phyloP scores from a whole-genome alignment of 495 filamentous ascomycete species.

The Parmelia sp. region DNA sequence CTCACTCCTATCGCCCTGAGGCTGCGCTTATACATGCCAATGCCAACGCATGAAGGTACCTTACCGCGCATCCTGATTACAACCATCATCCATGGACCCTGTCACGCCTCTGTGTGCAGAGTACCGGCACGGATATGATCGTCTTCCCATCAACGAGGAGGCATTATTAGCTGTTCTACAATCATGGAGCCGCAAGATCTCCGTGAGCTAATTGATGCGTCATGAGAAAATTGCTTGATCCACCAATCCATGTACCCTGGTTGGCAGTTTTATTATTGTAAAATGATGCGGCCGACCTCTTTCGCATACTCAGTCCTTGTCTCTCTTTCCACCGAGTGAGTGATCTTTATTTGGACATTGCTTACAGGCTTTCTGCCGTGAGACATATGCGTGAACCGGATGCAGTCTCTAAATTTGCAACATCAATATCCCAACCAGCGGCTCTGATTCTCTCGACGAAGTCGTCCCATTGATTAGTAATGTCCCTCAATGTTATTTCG shows the following conservation, averaged over 20 bases:
- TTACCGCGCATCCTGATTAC: slow-evolving; percentile 1
- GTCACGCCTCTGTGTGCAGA: no score
- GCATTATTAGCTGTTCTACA: neutral
- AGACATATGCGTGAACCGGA: slow-evolving; percentile 24
- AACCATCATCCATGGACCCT: neutral
- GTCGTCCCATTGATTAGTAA: slow-evolving; percentile 35
- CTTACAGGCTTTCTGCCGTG: slow-evolving; percentile 5
- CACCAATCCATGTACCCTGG: neutral
- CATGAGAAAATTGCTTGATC: neutral
- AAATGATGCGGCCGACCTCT: neutral
- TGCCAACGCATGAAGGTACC: slow-evolving; percentile 14
- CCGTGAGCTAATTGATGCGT: neutral
- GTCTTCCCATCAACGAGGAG: neutral
- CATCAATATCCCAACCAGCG: slow-evolving; percentile 56
- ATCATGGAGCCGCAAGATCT: slow-evolving; percentile 8
- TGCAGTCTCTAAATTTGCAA: slow-evolving; percentile 53
- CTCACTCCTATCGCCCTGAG: neutral
- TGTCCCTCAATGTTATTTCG: slow-evolving; percentile 34
- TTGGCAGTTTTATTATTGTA: slow-evolving; percentile 11
- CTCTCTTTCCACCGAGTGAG: slow-evolving; percentile 3
- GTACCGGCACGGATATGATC: neutral
- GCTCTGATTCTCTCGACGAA: slow-evolving; percentile 37
- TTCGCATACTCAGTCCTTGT: neutral
- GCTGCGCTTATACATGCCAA: slow-evolving; percentile 10
- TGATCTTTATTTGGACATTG: slow-evolving; percentile 4